Evolutionary conservation across 208 protist genomes (phyloP).

Genomic region (Zelonia costaricensis): DNA sequence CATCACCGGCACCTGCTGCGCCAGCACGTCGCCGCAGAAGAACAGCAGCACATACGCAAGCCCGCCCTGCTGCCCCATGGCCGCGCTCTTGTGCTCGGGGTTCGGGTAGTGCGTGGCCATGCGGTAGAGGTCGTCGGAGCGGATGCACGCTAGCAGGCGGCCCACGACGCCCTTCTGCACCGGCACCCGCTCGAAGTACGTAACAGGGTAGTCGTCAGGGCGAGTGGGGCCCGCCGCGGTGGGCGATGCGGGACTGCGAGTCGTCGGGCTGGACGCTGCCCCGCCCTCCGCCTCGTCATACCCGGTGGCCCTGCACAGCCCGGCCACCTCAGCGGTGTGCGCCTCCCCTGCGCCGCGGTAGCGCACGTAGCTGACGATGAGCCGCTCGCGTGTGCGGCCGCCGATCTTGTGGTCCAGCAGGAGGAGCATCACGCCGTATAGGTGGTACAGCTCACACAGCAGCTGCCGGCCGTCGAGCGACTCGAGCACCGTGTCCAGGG

Average conservation of each 20-base stretch:
- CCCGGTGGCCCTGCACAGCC: constrained; percentile 93
- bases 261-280: neutral
- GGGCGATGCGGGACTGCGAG: neutral
- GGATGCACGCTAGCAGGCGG: constrained; percentile 93
- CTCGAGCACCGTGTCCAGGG: constrained; percentile 91
- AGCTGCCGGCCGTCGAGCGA: constrained; percentile 97
- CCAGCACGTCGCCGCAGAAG: constrained; percentile 95
- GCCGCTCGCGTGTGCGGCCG: constrained; percentile 93
- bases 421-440: constrained; percentile 97
- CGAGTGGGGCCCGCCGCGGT: neutral
- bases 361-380: constrained; percentile 97
- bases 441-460: constrained; percentile 89
- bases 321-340: constrained; percentile 95
- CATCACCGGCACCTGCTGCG: constrained; percentile 93
- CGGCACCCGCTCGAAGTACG: constrained; percentile 91
- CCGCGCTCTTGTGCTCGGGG: constrained; percentile 94
- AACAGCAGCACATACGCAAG: constrained; percentile 98
- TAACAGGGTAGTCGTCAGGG: constrained; percentile 89
- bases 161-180: constrained; percentile 69
- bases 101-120: constrained; percentile 90
- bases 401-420: constrained; percentile 94
- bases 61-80: constrained; percentile 92
- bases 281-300: constrained; percentile 33
- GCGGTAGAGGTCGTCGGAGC: constrained; percentile 97
- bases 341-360: constrained; percentile 92